phyloP scores from a whole-genome alignment of 345 rosid species.

The Eucalyptus curtisii region DNA sequence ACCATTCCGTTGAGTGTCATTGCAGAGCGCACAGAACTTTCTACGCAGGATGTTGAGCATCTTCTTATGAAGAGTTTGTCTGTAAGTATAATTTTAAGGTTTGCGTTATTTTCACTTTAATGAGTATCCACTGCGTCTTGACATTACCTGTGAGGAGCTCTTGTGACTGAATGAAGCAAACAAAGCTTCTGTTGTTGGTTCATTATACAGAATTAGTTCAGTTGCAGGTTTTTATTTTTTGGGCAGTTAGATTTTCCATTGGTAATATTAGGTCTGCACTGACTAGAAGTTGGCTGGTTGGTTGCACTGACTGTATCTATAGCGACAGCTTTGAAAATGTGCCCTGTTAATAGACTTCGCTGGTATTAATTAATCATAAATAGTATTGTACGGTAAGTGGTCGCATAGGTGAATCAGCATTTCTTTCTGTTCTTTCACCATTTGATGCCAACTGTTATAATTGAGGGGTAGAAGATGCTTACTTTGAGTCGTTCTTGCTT shows the following conservation, averaged over 20 bases:
- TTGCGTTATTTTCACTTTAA: background rate
- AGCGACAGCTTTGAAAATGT: background rate
- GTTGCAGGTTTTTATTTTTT: background rate
- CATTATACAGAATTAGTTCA: background rate
- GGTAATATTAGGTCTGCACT: background rate
- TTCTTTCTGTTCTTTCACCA: background rate
- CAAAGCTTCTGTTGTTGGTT: background rate
- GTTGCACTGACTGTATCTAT: background rate
- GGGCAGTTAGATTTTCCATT: background rate
- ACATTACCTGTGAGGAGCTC: background rate
- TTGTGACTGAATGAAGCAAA: background rate
- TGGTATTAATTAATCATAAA: background rate
- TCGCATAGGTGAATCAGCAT: background rate
- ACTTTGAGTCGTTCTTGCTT: background rate
- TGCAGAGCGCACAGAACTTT: slow-evolving; percentile 86
- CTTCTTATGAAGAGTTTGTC: slow-evolving; percentile 98
- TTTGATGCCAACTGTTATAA: background rate
- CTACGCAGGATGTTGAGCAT: slow-evolving; percentile 85
- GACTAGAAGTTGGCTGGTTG: background rate
- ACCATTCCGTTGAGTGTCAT: slow-evolving; percentile 79
- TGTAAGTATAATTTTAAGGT: slow-evolving; percentile 33
- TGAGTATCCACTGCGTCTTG: background rate
- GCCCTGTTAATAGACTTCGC: background rate
- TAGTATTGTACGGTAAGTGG: background rate
- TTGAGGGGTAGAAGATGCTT: background rate